Percentiles rank a stretch among this genome's conserved stretches.
phyloP scores from a whole-genome alignment of 2,329 filamentous ascomycete genomes.

The Gaeumannomyces tritici region DNA sequence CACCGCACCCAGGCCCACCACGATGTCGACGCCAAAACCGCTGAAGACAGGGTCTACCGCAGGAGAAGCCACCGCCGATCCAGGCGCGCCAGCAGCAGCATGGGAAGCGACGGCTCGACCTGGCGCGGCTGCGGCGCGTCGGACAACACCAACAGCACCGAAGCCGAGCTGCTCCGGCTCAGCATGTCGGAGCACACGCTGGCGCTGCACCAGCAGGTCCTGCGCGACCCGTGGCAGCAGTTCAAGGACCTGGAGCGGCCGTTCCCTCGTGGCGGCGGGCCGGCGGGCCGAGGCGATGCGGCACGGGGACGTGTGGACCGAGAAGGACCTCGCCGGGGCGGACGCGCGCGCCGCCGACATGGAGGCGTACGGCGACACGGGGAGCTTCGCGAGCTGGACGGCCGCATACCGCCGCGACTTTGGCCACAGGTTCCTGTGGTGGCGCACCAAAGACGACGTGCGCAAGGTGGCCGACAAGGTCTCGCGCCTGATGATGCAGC shows the following conservation, averaged over 20 bases:
- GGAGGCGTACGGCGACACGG: conserved; percentile 7
- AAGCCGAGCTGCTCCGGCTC: conserved; percentile 3
- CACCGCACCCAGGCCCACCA: background rate
- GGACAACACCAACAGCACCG: background rate
- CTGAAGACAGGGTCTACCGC: background rate
- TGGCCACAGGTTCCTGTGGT: conserved; percentile 11
- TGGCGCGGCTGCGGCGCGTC: background rate
- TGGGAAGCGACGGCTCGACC: background rate
- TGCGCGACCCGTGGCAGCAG: conserved; percentile 11
- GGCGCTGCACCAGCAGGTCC: conserved; percentile 10
- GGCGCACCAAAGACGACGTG: conserved; percentile 10
- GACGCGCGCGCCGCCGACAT: conserved; percentile 7
- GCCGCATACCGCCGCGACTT: conserved; percentile 10
- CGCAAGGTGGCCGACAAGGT: conserved; percentile 9
- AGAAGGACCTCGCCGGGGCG: conserved; percentile 7
- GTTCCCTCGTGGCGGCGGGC: conserved; percentile 7
- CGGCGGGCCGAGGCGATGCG: conserved; percentile 8
- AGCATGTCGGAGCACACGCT: conserved; percentile 11
- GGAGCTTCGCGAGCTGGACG: conserved; percentile 6
- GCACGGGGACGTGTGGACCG: conserved; percentile 6
- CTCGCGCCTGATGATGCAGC: conserved; percentile 10
- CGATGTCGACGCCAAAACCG: background rate
- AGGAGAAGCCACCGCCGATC: background rate
- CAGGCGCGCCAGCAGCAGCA: background rate
- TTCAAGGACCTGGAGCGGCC: conserved; percentile 13